Conservation (phyloP, 257 asterid genomes). For the Mentha longifolia region DNA sequence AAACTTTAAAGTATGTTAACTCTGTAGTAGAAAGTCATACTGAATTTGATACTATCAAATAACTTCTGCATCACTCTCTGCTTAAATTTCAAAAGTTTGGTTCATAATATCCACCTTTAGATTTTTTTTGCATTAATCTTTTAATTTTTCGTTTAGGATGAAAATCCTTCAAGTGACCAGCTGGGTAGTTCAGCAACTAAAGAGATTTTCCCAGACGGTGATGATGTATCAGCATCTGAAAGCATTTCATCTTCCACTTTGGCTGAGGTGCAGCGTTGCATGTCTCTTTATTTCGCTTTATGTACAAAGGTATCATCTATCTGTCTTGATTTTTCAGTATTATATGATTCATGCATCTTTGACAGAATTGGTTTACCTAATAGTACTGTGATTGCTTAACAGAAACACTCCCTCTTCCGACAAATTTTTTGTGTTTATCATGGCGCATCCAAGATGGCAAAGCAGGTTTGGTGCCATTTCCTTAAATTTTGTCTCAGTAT, state of each 20-base stretch:
- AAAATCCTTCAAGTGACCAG: constrained; percentile 50
- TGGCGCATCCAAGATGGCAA: constrained; percentile 62
- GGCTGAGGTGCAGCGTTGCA: constrained; percentile 81
- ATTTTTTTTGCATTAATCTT: background rate
- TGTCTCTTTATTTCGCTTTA: constrained; percentile 91
- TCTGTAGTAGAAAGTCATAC: background rate
- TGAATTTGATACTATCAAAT: constrained; percentile 2
- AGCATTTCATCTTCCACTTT: constrained; percentile 52
- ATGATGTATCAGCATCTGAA: constrained; percentile 60
- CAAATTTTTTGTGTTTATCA: constrained; percentile 71
- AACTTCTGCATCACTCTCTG: constrained; percentile 14
- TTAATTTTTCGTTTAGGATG: constrained; percentile 53
- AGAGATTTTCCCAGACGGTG: constrained; percentile 49
- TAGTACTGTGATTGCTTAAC: constrained; percentile 41
- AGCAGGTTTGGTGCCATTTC: constrained; percentile 64
- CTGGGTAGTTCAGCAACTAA: constrained; percentile 38
- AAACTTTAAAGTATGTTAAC: constrained; percentile 9
- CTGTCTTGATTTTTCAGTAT: constrained; percentile 23
- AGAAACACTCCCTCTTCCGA: constrained; percentile 90
- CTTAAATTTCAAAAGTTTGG: constrained; percentile 23
- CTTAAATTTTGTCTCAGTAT: constrained; percentile 1
- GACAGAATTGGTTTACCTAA: constrained; percentile 18
- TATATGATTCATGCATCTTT: constrained; percentile 23
- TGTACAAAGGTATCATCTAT: constrained; percentile 80
- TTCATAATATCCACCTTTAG: constrained; percentile 27